These are phyloP conservation scores for Astrephomene gubernaculifera DNA, from an alignment of 139 green algal genomes.

Conservation along the genomic window DNA sequence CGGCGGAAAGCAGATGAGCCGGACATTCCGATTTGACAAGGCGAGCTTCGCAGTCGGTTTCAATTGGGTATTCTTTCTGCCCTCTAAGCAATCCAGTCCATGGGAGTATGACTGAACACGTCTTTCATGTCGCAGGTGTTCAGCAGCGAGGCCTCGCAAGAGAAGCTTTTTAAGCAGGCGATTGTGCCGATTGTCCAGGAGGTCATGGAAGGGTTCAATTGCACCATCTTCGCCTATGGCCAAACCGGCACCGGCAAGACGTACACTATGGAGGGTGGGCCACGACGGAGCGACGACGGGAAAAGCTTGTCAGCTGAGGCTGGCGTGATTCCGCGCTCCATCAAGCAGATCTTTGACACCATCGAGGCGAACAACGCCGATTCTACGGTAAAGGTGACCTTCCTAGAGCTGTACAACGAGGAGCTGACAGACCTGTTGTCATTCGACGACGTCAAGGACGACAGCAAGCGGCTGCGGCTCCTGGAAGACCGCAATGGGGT, in stretches of 20 bases:
- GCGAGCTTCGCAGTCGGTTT: slow-evolving; percentile 48
- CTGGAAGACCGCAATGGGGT: slow-evolving; percentile 86
- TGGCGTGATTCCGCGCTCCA: slow-evolving; percentile 95
- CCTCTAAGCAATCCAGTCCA: too few relatives aligned
- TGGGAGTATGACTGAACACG: too few relatives aligned
- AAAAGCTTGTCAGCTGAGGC: slow-evolving; percentile 73
- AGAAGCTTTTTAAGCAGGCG: slow-evolving; percentile 88
- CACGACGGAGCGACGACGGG: slow-evolving; percentile 70
- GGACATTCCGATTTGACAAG: slow-evolving; percentile 96
- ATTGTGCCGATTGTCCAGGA: slow-evolving; percentile 96
- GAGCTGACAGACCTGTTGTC: slow-evolving; percentile 97
- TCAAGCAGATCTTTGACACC: slow-evolving; percentile 95
- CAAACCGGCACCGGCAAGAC: slow-evolving; percentile 98
- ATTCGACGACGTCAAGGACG: slow-evolving; percentile 55
- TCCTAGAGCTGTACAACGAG: slow-evolving; percentile 99
- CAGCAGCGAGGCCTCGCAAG: slow-evolving; percentile 82
- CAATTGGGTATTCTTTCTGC: too few relatives aligned
- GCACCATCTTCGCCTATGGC: slow-evolving; percentile 81
- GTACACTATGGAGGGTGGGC: slow-evolving; percentile 96
- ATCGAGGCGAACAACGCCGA: slow-evolving; percentile 82
- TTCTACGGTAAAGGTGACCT: slow-evolving; percentile 85
- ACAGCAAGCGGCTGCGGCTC: slow-evolving; percentile 72
- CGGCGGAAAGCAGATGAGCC: slow-evolving; percentile 80
- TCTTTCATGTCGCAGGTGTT: slow-evolving; percentile 90
- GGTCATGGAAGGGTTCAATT: slow-evolving; percentile 92